Base-by-base conservation (phyloP, 2,329 filamentous ascomycete genomes). In the Aspergillus neotritici region DNA sequence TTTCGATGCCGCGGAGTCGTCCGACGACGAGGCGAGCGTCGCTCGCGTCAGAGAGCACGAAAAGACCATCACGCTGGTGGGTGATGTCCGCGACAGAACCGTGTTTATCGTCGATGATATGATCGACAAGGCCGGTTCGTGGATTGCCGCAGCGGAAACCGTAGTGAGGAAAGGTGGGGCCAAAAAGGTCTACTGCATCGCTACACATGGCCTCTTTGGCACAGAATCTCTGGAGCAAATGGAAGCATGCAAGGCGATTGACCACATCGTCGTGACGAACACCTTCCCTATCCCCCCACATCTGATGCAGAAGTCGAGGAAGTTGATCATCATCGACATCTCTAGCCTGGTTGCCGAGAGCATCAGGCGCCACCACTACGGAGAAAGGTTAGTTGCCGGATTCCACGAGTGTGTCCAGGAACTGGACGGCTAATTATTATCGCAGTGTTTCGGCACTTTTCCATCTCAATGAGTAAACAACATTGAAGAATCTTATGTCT, bases 31-130 rank as follows among this genome's bases (percentile, higher is more conserved):
- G 40, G 60, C 51, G 11, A 64, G 60, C 32, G 47, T 53, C 14
- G 53, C 41, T 10, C 45, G 84, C 56, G 82, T 91, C 54, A 81
- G 84, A 9, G 83, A 84, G 48, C 75, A 91, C 15, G 93, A 98
- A 70, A 89, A 90, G 61, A 95, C 91, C 73, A 94, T 98, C 57
- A 98, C 93, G 0, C 76, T 98, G n/a, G 93, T 98, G 11, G 93
- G 93, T 48, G 87, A 97, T 58, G 93, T 98, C 47, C 85, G 83
- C 61, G 82, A 87, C 62, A 82, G 87, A 46, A 84, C 87, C 0
- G 93, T 97, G 41, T 85, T 98, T 63, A 89, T 98, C 48, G 86
- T 98, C 38, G 93, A 98, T 64, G 93, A 98, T 65, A 97, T 98
- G 86, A 96, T 98, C 60, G 93, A 98, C 71, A 96, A 95, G 71